A percentile compares a stretch with the other conserved stretches of the same genome.
phyloP scores from a whole-genome alignment of 129 eudicot genomes.

The Solidago caesia region DNA sequence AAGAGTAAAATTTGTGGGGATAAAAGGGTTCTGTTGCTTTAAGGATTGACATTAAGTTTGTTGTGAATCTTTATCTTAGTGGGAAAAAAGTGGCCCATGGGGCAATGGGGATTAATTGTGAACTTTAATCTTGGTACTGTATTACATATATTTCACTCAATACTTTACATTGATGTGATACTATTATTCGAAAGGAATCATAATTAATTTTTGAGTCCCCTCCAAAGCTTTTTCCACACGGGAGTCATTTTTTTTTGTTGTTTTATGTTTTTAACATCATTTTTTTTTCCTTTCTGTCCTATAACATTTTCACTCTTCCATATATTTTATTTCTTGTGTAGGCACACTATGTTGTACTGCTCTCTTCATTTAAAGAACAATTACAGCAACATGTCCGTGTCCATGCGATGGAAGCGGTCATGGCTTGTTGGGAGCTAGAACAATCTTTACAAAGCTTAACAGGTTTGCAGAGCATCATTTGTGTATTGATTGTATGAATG shows the following conservation, averaged over 20 bases:
- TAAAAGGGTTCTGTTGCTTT: slow-evolving; percentile 41
- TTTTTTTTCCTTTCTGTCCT: neutral
- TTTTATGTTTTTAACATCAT: neutral
- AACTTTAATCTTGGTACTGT: slow-evolving; percentile 21
- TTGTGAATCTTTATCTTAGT: slow-evolving; percentile 27
- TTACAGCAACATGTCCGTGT: slow-evolving; percentile 94
- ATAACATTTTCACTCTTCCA: neutral
- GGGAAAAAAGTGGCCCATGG: slow-evolving; percentile 32
- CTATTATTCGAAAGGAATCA: slow-evolving; percentile 30
- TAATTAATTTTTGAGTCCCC: slow-evolving; percentile 30
- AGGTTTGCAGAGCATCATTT: slow-evolving; percentile 32
- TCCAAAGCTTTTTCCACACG: slow-evolving; percentile 19
- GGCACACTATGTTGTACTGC: slow-evolving; percentile 84
- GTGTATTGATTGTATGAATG: neutral
- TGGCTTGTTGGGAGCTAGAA: slow-evolving; percentile 98
- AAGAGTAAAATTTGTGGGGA: slow-evolving; percentile 28
- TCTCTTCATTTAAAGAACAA: slow-evolving; percentile 91
- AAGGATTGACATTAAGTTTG: slow-evolving; percentile 37
- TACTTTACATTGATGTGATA: slow-evolving; percentile 36
- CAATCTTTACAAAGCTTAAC: slow-evolving; percentile 88
- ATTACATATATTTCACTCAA: slow-evolving; percentile 23
- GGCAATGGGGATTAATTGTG: slow-evolving; percentile 26
- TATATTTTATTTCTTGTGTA: slow-evolving; percentile 30
- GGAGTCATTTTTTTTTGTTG: slow-evolving; percentile 1
- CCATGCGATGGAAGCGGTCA: slow-evolving; percentile 98